phyloP scores from a whole-genome alignment of 2,329 filamentous ascomycete genomes.

The Xylaria sp. region DNA sequence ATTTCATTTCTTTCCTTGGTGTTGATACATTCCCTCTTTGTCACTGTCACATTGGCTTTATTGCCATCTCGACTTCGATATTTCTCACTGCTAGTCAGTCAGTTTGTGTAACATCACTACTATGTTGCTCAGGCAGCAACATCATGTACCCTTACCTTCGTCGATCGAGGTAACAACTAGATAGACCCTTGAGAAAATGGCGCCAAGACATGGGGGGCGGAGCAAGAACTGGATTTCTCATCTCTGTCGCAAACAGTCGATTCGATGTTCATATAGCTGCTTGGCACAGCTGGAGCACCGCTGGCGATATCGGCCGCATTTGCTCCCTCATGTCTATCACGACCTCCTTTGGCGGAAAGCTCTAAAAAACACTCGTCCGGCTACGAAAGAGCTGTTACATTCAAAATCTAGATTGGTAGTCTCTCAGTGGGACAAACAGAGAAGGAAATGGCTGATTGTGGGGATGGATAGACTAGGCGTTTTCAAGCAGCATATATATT shows the following conservation, averaged over 20 bases:
- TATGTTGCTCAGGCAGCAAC: conserved; percentile 36
- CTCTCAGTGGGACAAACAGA: conserved; percentile 36
- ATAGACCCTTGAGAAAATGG: conserved; percentile 16
- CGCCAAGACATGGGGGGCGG: neutral
- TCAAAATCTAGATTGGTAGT: conserved; percentile 33
- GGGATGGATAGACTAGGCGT: conserved; percentile 33
- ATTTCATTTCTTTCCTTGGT: conserved; percentile 3
- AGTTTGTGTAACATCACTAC: conserved; percentile 34
- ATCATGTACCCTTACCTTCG: conserved; percentile 31
- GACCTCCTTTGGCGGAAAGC: neutral
- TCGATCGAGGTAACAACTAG: conserved; percentile 31
- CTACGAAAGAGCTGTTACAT: conserved; percentile 27
- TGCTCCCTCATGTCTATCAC: conserved; percentile 16
- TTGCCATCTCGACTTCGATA: conserved; percentile 10
- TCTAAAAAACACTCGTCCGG: conserved; percentile 32
- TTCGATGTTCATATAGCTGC: conserved; percentile 27
- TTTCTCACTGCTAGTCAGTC: conserved; percentile 34
- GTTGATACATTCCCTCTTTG: conserved; percentile 25
- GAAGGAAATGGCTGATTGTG: conserved; percentile 29
- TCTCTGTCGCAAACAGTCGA: conserved; percentile 15
- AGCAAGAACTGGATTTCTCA: conserved; percentile 31
- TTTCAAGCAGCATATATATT: conserved; percentile 36
- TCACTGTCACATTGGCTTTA: neutral
- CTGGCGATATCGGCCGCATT: conserved; percentile 23
- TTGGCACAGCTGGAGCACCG: conserved; percentile 25